Base-by-base conservation (phyloP, 2,329 filamentous ascomycete genomes). In the Anisogramma anomala region DNA sequence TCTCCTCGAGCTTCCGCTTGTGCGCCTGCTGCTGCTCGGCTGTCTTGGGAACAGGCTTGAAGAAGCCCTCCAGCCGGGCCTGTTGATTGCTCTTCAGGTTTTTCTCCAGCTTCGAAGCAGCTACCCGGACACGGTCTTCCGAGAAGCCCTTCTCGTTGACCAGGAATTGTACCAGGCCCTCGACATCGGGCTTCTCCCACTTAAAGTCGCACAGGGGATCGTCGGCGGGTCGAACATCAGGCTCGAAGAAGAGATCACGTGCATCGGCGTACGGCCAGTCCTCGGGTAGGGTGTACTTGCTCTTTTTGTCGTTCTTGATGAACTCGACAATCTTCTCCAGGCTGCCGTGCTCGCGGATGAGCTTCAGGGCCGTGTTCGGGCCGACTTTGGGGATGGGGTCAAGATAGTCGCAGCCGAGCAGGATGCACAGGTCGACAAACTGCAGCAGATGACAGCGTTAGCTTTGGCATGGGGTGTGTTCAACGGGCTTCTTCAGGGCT, bases 351-450 rank as follows among this genome's bases (percentile, higher is more conserved):
- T 98, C 89, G 51, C 87, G 86, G 53, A 98, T 95, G 46, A 98
- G 70, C 60, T 93, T 94, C 39, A 96, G 71, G 2, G 91, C 91
- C 1, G 91, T 95, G 53, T 79, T 82, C 4, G 91, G 89, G 15
- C 91, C 91, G 49, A 98, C 72, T 58, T 94, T 95, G 53, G 91
- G 91, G 51, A 98, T 83, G 0, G 91, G 89, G 53, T 98, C 91
- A 57, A 96, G 78, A 58, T 98, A 98, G 60, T 98, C 91, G 63
- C 91, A 98, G 52, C 91, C 91, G 33, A 98, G 82, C 9, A 98
- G 75, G 54, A 98, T 98, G 58, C 91, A 98, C 37, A 98, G 78
- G 60, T 98, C 91, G 55, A 98, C 87, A 59, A 98, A 98, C 82
- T 95, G 55, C 2, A 8, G 17, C 6, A 14, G 2, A 28, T 43